These are phyloP conservation scores for Papiliotrema fonsecae DNA, from an alignment of 1,284 basidiomycete species.

Conservation along the genomic window DNA sequence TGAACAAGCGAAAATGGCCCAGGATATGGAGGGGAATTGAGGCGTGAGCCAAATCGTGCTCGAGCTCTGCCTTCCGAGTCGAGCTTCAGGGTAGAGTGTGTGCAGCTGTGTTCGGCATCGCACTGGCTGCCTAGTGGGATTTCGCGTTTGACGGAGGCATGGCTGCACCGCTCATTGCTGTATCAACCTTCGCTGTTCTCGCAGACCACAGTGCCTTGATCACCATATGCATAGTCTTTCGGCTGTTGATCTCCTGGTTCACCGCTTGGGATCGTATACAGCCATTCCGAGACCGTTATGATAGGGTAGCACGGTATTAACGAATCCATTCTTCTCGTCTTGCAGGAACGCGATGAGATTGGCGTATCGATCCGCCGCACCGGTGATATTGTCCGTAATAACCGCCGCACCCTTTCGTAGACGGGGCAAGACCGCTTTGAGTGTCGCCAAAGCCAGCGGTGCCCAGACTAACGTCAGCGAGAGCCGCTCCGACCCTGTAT, in stretches of 20 bases:
- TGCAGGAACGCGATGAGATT: conserved; percentile 19
- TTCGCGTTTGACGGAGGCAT: too few species aligned
- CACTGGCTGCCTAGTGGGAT: too few species aligned
- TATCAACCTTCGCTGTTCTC: too few species aligned
- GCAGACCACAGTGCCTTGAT: too few species aligned
- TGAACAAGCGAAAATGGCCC: conserved; percentile 14
- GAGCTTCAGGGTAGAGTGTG: too few species aligned
- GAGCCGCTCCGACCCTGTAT: background rate
- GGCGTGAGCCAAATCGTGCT: too few species aligned
- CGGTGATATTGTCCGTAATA: conserved; percentile 18
- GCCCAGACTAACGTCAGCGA: conserved; percentile 22
- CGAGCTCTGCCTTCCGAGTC: too few species aligned
- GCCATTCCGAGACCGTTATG: conserved; percentile 23
- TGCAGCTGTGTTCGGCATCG: too few species aligned
- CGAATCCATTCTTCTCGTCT: conserved; percentile 11
- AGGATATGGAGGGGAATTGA: conserved; percentile 10
- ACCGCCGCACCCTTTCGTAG: conserved; percentile 21
- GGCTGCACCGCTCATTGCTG: too few species aligned
- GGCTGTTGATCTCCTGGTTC: too few species aligned
- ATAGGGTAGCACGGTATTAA: conserved; percentile 20
- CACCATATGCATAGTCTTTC: too few species aligned
- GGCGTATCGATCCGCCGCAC: conserved; percentile 15
- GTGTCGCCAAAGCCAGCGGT: conserved; percentile 22
- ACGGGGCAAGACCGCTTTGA: conserved; percentile 18
- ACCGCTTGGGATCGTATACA: conserved; percentile 17